Base-by-base conservation (phyloP, 805 yeast genomes). In the Ogataea philodendri region DNA sequence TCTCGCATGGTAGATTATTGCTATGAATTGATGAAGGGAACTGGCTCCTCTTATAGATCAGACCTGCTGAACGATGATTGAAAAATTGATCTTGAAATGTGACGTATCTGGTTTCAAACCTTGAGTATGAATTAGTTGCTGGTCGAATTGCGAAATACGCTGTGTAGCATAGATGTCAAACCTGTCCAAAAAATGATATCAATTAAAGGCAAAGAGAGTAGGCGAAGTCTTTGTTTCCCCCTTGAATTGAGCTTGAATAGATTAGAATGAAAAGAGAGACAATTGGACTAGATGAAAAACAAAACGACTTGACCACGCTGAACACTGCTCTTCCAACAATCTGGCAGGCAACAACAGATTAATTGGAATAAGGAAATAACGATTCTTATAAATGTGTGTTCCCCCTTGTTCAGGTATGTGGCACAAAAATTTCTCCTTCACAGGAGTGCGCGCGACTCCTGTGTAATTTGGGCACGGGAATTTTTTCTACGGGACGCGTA, bases 1-100 rank as follows among this genome's bases (percentile, higher is more conserved):
- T 45, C 43, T 32, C 42, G 42, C 49, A 45, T 45, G 19, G 10
- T 34, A 20, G 11, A 10, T 24, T 15, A 11, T 17, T 27, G 21
- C 11, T 29, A 9, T 10, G 18, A 29, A 15, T 17, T 31, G 22
- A 11, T 14, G 19, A 18, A 18, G 27, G 22, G 27, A 6, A 14
- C 15, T 9, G 22, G 30, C 6, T 30, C 31, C 26, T 30, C 35
- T 36, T 36, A 36, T 36, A 36, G 26, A 26, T 30, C 39, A 36
- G 39, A 22, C 39, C 39, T 26, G 39, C 39, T 36, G 39, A 36
- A 23, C 19, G 27, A 16, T 30, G 39, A 36, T 36, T 30, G 11
- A 30, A 36, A 25, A 30, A 21, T n/a, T 17, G 35, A 36, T 17
- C n/a, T 30, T 10, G 14, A 26, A 30, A 36, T 30, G 39, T 36